phyloP scores from a whole-genome alignment of 306 rosid species.

The Sphenostylis stenocarpa region DNA sequence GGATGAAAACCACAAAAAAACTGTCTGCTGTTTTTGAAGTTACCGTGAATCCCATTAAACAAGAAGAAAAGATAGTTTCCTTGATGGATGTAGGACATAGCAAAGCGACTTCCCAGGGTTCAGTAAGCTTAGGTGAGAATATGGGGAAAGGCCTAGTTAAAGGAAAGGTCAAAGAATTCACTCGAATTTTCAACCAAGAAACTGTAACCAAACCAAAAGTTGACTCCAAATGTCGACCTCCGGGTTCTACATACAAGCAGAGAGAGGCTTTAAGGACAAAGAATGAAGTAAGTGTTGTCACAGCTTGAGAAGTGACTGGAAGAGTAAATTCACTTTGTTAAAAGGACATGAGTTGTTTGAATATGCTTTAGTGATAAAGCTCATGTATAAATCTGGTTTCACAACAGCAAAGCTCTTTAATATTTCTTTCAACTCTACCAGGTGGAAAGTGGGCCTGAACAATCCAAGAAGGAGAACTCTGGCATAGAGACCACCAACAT shows the following conservation, averaged over 20 bases:
- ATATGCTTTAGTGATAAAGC: background rate
- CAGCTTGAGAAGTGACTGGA: constrained; percentile 24
- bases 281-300: constrained; percentile 41
- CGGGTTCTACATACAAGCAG: constrained; percentile 43
- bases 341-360: constrained; percentile 28
- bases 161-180: constrained; percentile 81
- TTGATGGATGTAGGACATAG: constrained; percentile 38
- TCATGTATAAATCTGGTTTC: constrained; percentile 19
- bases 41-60: constrained; percentile 43
- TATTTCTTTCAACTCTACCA: constrained; percentile 42
- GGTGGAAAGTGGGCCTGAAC: constrained; percentile 46
- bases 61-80: constrained; percentile 37
- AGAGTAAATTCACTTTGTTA: constrained; percentile 29
- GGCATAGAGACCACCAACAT: constrained; percentile 33
- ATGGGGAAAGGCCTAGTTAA: constrained; percentile 49
- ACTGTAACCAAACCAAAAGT: constrained; percentile 42
- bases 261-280: constrained; percentile 31
- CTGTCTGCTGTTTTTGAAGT: constrained; percentile 33
- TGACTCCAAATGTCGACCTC: constrained; percentile 40
- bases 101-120: constrained; percentile 43
- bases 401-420: constrained; percentile 17
- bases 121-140: constrained; percentile 43
- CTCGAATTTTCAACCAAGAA: constrained; percentile 81
- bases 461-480: constrained; percentile 38
- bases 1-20: constrained; percentile 41